Base-by-base conservation (phyloP, 2,329 filamentous ascomycete species). In the Colletotrichum godetiae region DNA sequence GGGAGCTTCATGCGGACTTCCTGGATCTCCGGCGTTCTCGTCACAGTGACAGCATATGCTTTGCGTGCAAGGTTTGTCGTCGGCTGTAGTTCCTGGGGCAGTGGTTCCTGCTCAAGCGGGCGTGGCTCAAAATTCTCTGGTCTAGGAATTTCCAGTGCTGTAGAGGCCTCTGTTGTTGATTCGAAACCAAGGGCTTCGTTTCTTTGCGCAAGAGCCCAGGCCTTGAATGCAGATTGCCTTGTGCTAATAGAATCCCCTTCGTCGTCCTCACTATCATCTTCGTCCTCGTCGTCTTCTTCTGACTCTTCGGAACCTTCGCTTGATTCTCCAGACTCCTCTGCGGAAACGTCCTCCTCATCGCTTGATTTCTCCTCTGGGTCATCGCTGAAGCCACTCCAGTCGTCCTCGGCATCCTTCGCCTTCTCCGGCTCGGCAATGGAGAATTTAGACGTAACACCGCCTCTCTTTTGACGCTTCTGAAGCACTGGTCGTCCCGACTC, bases 121-220 rank as follows among this genome's bases (percentile, higher is more conserved):
- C 94, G 88, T 5, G 92, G 92, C 62, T 87, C 86, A 79, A 95
- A 95, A 65, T 91, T 90, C 15, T 86, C 84, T 2, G 88, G 86
- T 67, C 86, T 89, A 1, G 90, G 90, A 76, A 90, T 89, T 7
- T 86, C 83, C 37, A 88, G 80, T 13, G 83, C 78, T 8, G 83
- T 82, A 33, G 85, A 81, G n/a, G 78, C 82, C 42, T 82, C 81
- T 13, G 86, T 83, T 49, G 83, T 82, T 3, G 89, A 85, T 70
- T 87, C 76, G 76, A 89, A 92, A 0, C 95, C 95, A 37, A 97
- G 86, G 5, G 94, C 93, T 77, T 96, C 90, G 78, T 98, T 98
- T 70, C 95, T 90, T 82, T 97, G 93, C 77, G 94, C 91, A 35
- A 92, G 91, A 24, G 97, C 97, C 97, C 97, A 99, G 2, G 93